phyloP scores from a whole-genome alignment of 129 eudicot genomes.

The sunflower (Helianthus annuus) region DNA sequence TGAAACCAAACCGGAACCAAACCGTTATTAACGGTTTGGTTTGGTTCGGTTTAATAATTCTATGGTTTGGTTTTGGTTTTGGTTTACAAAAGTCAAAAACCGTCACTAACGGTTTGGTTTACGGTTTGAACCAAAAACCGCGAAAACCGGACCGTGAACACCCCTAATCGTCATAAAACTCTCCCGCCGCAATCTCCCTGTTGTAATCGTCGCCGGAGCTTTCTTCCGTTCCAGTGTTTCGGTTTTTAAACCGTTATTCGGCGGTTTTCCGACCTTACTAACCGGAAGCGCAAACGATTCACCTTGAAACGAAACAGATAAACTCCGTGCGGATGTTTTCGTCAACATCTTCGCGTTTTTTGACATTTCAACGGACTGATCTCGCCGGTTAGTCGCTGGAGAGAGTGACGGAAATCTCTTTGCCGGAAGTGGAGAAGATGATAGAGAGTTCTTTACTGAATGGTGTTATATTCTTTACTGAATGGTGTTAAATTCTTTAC shows the following conservation, averaged over 20 bases:
- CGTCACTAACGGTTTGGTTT: too few species aligned
- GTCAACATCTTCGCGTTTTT: slow-evolving; percentile 41
- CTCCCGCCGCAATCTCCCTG: slow-evolving; percentile 39
- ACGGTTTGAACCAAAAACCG: too few species aligned
- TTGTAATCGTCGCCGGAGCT: neutral
- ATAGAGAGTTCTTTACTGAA: too few species aligned
- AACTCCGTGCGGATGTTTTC: slow-evolving; percentile 59
- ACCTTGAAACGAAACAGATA: slow-evolving; percentile 89
- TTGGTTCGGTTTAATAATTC: too few species aligned
- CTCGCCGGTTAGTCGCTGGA: slow-evolving; percentile 23
- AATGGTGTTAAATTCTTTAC: too few species aligned
- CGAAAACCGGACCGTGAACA: too few species aligned
- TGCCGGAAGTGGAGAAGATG: too few species aligned
- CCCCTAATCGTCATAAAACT: slow-evolving; percentile 38
- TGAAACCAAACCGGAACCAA: too few species aligned
- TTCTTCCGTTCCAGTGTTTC: slow-evolving; percentile 52
- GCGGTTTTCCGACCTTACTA: slow-evolving; percentile 33
- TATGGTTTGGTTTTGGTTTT: too few species aligned
- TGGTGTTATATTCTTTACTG: too few species aligned
- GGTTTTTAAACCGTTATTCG: slow-evolving; percentile 28
- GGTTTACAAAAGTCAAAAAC: too few species aligned
- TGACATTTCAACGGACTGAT: slow-evolving; percentile 46
- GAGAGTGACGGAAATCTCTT: slow-evolving; percentile 31
- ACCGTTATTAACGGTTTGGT: too few species aligned
- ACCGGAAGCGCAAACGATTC: slow-evolving; percentile 55